Evolutionary conservation across 305 asterid species (phyloP).

Genomic region (Plantago lanceolata): DNA sequence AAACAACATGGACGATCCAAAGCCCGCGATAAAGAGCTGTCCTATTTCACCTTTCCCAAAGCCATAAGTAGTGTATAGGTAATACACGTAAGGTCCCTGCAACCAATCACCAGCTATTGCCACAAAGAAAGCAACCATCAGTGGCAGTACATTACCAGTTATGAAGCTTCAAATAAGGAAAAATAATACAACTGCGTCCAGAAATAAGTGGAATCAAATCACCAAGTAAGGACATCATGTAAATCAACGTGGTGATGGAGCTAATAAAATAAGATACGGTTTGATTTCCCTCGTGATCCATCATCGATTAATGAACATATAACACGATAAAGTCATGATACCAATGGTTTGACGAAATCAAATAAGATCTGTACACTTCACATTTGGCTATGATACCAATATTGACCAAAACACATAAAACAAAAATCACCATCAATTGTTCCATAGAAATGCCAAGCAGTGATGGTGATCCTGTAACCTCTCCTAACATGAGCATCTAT

Average conservation of each 20-base stretch:
- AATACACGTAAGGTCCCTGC: conserved; percentile 98
- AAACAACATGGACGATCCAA: conserved; percentile 97
- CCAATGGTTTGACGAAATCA: too few relatives aligned
- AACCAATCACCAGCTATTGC: conserved; percentile 93
- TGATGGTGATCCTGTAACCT: not conserved
- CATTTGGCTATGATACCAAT: too few relatives aligned
- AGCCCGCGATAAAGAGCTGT: conserved; percentile 95
- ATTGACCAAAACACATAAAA: too few relatives aligned
- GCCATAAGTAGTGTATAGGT: conserved; percentile 89
- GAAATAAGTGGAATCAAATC: too few relatives aligned
- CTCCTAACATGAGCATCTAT: not conserved
- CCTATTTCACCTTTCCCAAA: conserved; percentile 90
- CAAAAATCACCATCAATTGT: not conserved
- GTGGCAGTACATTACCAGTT: not conserved
- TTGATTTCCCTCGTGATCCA: not conserved
- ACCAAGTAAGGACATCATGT: not conserved
- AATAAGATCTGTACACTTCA: too few relatives aligned
- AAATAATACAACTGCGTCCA: too few relatives aligned
- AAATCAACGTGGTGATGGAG: not conserved
- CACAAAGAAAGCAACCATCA: conserved; percentile 35
- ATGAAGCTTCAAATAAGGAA: too few relatives aligned
- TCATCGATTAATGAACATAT: not conserved
- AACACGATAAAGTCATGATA: not conserved
- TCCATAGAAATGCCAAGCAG: not conserved
- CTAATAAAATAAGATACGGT: too few relatives aligned